Percentiles rank a stretch among this genome's conserved stretches.
Conservation (phyloP, 2,329 filamentous ascomycete genomes). For the Sporothrix protearum region DNA sequence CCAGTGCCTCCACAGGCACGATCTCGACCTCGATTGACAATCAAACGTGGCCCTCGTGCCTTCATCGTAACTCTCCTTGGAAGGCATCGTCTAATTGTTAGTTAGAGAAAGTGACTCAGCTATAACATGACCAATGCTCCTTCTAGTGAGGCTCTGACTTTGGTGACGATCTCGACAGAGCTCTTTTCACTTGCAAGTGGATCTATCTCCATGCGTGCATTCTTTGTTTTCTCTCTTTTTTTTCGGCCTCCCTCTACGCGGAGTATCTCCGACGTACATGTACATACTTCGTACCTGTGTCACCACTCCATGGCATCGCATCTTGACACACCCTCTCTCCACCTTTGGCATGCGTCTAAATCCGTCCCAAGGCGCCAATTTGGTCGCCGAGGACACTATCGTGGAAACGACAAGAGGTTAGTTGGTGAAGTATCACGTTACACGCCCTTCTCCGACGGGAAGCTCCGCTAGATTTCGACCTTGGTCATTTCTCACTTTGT, state of each 20-base stretch:
- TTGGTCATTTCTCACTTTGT: too few species aligned
- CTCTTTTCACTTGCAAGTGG: too few species aligned
- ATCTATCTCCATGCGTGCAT: not conserved
- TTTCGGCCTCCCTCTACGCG: not conserved
- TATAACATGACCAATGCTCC: not conserved
- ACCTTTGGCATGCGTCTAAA: not conserved
- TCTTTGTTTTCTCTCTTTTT: too few species aligned
- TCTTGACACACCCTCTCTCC: not conserved
- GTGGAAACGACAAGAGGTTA: too few species aligned
- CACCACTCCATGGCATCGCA: too few species aligned
- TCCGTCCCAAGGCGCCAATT: not conserved
- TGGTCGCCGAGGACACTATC: not conserved
- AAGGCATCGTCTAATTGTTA: not conserved
- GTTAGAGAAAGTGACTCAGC: not conserved
- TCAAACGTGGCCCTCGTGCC: not conserved
- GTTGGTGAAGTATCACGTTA: too few species aligned
- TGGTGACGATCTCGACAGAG: too few species aligned
- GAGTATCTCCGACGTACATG: too few species aligned
- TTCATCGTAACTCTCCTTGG: not conserved
- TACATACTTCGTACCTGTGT: too few species aligned
- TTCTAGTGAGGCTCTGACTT: not conserved
- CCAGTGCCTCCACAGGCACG: not conserved
- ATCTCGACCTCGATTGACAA: not conserved
- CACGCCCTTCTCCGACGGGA: too few species aligned
- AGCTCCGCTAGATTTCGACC: not conserved